These are phyloP conservation scores for Podospora australis DNA, from an alignment of 495 filamentous ascomycete genomes.

Conservation along the genomic window DNA sequence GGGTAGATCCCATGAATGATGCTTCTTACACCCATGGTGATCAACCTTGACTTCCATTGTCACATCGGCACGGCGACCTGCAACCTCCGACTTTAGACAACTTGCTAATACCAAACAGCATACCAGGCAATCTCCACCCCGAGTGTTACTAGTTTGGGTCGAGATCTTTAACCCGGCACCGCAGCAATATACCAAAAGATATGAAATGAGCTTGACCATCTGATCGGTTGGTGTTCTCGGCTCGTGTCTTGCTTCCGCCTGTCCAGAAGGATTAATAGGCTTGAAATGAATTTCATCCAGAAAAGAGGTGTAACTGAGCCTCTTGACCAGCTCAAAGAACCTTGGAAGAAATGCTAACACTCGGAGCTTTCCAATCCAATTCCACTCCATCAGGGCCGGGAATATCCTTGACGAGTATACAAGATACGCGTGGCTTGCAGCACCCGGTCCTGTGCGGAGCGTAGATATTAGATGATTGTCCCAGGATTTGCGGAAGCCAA, in stretches of 20 bases:
- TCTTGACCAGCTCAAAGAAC: too few relatives aligned
- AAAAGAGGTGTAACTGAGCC: too few relatives aligned
- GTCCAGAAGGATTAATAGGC: conserved; percentile 11
- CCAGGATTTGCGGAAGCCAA: too few relatives aligned
- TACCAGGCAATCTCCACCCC: conserved; percentile 14
- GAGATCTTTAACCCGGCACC: conserved; percentile 6
- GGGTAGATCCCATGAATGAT: too few relatives aligned
- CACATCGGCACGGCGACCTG: conserved; percentile 5
- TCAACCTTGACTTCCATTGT: conserved; percentile 7
- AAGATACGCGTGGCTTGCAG: too few relatives aligned
- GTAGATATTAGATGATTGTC: too few relatives aligned
- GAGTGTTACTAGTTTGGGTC: conserved; percentile 21
- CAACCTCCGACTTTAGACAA: conserved; percentile 11
- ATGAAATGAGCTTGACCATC: conserved; percentile 10
- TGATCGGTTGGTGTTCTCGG: conserved; percentile 17
- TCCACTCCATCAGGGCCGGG: too few relatives aligned
- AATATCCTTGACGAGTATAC: too few relatives aligned
- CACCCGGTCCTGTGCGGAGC: too few relatives aligned
- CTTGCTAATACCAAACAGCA: conserved; percentile 7
- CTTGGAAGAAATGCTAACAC: too few relatives aligned
- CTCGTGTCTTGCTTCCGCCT: conserved; percentile 19
- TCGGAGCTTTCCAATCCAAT: too few relatives aligned
- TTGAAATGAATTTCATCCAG: conserved; percentile 13
- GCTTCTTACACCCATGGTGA: too few relatives aligned
- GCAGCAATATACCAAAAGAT: conserved; percentile 22